These are phyloP conservation scores for Corniculantispora saksenae DNA, from an alignment of 2,329 filamentous ascomycete genomes.

Conservation along the genomic window DNA sequence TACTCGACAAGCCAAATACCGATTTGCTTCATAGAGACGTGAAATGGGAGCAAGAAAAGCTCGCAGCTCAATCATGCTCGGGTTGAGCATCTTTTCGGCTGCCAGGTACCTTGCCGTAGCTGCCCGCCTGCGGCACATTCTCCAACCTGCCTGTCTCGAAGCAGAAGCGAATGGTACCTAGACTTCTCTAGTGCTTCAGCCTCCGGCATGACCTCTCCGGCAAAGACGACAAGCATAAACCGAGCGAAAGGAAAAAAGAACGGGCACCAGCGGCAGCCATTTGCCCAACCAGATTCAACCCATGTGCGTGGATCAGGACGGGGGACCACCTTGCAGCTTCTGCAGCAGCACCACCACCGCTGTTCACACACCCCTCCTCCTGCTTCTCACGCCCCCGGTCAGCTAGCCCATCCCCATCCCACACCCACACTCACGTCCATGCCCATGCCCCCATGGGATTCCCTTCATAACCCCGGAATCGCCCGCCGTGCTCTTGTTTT, in stretches of 20 bases:
- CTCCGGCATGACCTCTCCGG: too few species aligned
- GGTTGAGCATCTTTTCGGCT: too few species aligned
- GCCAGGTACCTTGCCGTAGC: not conserved
- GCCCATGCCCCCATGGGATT: not conserved
- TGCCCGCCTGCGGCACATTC: not conserved
- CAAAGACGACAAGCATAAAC: not conserved
- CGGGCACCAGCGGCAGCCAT: not conserved
- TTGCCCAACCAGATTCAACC: slow-evolving; percentile 4
- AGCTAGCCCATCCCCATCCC: not conserved
- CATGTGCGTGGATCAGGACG: slow-evolving; percentile 1
- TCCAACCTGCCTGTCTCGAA: too few species aligned
- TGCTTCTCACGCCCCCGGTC: not conserved
- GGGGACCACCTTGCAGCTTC: not conserved
- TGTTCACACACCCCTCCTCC: not conserved
- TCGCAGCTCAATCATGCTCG: too few species aligned
- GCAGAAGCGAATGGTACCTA: too few species aligned
- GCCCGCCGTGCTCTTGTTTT: slow-evolving; percentile 1
- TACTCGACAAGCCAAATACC: too few species aligned
- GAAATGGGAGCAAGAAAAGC: too few species aligned
- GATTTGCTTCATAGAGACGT: too few species aligned
- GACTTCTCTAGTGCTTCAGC: too few species aligned
- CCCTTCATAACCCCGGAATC: slow-evolving; percentile 15
- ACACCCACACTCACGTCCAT: too few species aligned
- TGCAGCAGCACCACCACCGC: too few species aligned
- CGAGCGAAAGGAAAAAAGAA: too few species aligned